These are phyloP conservation scores for Tricholoma flavovirens DNA, from an alignment of 768 basidiomycete species.

Conservation along the genomic window DNA sequence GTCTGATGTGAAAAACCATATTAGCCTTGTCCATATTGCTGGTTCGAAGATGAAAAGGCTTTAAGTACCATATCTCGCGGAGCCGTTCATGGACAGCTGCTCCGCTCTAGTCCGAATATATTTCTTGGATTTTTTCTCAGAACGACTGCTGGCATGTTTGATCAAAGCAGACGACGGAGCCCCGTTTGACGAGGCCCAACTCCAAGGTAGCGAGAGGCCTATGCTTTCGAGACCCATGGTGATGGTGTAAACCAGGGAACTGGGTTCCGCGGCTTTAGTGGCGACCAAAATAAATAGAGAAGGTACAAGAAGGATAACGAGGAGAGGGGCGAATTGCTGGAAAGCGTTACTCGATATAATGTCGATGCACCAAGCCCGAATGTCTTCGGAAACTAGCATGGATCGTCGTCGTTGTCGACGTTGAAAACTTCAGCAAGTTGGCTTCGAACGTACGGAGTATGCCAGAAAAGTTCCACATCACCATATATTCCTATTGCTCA, in stretches of 20 bases:
- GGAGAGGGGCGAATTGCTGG: constrained; percentile 53
- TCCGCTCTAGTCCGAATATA: constrained; percentile 48
- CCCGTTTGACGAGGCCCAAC: constrained; percentile 39
- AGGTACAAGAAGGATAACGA: constrained; percentile 50
- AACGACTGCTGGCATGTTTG: constrained; percentile 14
- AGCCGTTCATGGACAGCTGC: constrained; percentile 44
- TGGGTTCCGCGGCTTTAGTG: constrained; percentile 22
- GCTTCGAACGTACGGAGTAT: too few species aligned
- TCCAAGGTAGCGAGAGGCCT: constrained; percentile 55
- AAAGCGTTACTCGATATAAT: constrained; percentile 36
- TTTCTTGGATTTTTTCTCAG: constrained; percentile 44
- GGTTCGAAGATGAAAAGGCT: background rate
- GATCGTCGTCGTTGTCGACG: constrained; percentile 18
- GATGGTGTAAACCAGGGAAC: constrained; percentile 22
- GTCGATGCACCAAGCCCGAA: constrained; percentile 33
- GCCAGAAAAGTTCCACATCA: background rate
- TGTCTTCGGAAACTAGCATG: constrained; percentile 42
- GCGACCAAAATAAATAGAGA: constrained; percentile 41
- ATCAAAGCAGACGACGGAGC: constrained; percentile 12
- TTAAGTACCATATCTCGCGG: constrained; percentile 22
- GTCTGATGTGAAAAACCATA: constrained; percentile 6
- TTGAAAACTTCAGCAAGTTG: constrained; percentile 8
- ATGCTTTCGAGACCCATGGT: constrained; percentile 57
- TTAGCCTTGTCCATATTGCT: background rate
- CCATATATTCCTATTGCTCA: background rate